Percentiles rank a stretch among this genome's conserved stretches.
Conservation (phyloP, 2,329 filamentous ascomycete genomes). For the Remersonia thermophila region DNA sequence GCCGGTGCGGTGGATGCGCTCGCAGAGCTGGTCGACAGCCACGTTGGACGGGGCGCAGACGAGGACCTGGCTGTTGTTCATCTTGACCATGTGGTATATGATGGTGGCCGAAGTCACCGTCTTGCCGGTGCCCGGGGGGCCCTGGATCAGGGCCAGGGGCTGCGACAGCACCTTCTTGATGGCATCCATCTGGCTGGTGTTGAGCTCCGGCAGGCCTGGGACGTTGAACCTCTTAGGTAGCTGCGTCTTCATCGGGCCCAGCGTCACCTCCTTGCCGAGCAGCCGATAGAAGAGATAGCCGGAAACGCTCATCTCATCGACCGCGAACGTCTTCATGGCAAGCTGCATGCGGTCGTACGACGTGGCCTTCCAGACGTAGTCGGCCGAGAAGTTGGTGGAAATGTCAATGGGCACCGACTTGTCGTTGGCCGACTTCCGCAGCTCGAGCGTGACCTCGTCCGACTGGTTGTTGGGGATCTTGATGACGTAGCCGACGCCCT, state of each 20-base stretch:
- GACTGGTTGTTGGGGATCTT: conserved; percentile 99
- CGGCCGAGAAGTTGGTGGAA: conserved; percentile 94
- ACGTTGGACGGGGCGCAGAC: conserved; percentile 98
- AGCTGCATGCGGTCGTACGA: conserved; percentile 99
- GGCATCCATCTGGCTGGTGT: conserved; percentile 88
- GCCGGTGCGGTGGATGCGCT: conserved; percentile 87
- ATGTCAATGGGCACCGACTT: conserved; percentile 93
- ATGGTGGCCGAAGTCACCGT: conserved; percentile 97
- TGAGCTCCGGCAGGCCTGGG: conserved; percentile 85
- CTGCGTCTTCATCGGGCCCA: conserved; percentile 88
- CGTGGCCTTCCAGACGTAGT: conserved; percentile 99
- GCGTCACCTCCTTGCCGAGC: conserved; percentile 85
- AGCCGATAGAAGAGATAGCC: conserved; percentile 98
- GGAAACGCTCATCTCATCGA: conserved; percentile 96
- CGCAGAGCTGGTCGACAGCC: conserved; percentile 93
- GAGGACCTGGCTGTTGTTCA: conserved; percentile 86
- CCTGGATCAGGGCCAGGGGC: conserved; percentile 89
- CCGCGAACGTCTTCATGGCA: conserved; percentile 97
- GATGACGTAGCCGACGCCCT: conserved; percentile 96
- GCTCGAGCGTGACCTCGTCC: conserved; percentile 89
- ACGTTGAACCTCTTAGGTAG: conserved; percentile 96
- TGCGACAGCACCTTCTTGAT: conserved; percentile 92
- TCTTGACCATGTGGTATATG: conserved; percentile 93
- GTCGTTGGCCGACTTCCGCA: conserved; percentile 89
- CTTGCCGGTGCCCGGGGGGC: conserved; percentile 93